Percentiles rank a stretch among this genome's conserved stretches.
Evolutionary conservation across 2,329 filamentous ascomycete species (phyloP).

Genomic region (Rutstroemia sp.): DNA sequence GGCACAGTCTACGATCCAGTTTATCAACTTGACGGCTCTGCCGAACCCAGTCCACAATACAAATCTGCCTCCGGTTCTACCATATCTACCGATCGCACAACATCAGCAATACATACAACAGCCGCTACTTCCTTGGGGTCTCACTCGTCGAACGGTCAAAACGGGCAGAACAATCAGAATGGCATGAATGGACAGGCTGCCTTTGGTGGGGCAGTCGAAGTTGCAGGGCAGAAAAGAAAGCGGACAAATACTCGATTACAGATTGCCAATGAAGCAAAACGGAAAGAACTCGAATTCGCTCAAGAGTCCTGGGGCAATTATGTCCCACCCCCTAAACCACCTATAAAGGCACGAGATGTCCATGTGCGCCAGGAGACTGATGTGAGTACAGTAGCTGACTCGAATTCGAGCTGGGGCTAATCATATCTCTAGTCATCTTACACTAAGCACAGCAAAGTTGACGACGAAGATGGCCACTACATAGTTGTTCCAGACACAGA

Average conservation of each 20-base stretch:
- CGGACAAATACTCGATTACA: constrained; percentile 69
- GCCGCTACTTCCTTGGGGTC: constrained; percentile 82
- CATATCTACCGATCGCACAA: constrained; percentile 75
- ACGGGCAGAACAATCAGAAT: constrained; percentile 33
- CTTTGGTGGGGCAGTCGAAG: constrained; percentile 54
- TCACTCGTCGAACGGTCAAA: constrained; percentile 49
- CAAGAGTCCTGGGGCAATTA: constrained; percentile 72
- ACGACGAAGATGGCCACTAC: constrained; percentile 96
- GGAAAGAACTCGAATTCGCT: constrained; percentile 63
- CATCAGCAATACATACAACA: constrained; percentile 74
- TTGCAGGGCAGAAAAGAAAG: constrained; percentile 79
- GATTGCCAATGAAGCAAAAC: constrained; percentile 73
- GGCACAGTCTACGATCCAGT: constrained; percentile 56
- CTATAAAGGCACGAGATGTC: constrained; percentile 83
- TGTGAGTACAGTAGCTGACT: constrained; percentile 38
- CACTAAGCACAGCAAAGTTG: constrained; percentile 64
- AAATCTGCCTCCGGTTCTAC: constrained; percentile 63
- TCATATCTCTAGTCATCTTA: constrained; percentile 30
- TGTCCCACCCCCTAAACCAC: constrained; percentile 77
- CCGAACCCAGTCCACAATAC: constrained; percentile 64
- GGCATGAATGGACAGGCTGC: too few relatives aligned
- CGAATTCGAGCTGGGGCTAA: constrained; percentile 11
- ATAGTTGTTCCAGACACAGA: constrained; percentile 83
- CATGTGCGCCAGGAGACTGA: constrained; percentile 54
- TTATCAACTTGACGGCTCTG: constrained; percentile 63